Conservation (phyloP, 306 rosid genomes). For the Castanea mollissima region DNA sequence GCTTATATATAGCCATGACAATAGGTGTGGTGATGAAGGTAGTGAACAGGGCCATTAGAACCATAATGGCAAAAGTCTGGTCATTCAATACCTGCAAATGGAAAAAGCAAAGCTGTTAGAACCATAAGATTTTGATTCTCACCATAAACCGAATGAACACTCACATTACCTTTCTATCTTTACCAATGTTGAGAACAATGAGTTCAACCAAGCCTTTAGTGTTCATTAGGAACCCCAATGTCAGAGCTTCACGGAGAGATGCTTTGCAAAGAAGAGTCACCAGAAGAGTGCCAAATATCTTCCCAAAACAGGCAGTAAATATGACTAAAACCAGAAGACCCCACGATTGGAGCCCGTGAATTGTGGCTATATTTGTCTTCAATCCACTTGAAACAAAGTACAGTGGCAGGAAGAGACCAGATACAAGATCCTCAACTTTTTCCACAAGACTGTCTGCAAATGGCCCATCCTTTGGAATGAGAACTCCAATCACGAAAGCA, state of each 20-base stretch:
- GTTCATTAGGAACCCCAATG: slow-evolving; percentile 83
- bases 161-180: slow-evolving; percentile 71
- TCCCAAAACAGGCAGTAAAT: slow-evolving; percentile 78
- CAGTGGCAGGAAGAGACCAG: slow-evolving; percentile 76
- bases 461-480: slow-evolving; percentile 74
- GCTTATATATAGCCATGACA: slow-evolving; percentile 58
- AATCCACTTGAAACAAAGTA: slow-evolving; percentile 89
- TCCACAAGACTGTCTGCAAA: slow-evolving; percentile 72
- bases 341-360: slow-evolving; percentile 80
- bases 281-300: slow-evolving; percentile 64
- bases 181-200: slow-evolving; percentile 88
- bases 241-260: slow-evolving; percentile 65
- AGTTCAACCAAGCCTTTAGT: slow-evolving; percentile 88
- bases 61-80: slow-evolving; percentile 87
- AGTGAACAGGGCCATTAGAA: slow-evolving; percentile 86
- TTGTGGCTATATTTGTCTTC: slow-evolving; percentile 78
- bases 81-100: slow-evolving; percentile 82
- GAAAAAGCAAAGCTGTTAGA: not conserved
- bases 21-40: slow-evolving; percentile 85
- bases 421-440: slow-evolving; percentile 87
- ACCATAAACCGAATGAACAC: slow-evolving; percentile 8
- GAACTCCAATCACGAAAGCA: slow-evolving; percentile 73
- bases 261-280: slow-evolving; percentile 55
- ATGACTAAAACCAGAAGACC: slow-evolving; percentile 69
- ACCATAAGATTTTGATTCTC: slow-evolving; percentile 11